Conservation (phyloP, 768 basidiomycete species). For the Tylopilus vinaceipallidus region DNA sequence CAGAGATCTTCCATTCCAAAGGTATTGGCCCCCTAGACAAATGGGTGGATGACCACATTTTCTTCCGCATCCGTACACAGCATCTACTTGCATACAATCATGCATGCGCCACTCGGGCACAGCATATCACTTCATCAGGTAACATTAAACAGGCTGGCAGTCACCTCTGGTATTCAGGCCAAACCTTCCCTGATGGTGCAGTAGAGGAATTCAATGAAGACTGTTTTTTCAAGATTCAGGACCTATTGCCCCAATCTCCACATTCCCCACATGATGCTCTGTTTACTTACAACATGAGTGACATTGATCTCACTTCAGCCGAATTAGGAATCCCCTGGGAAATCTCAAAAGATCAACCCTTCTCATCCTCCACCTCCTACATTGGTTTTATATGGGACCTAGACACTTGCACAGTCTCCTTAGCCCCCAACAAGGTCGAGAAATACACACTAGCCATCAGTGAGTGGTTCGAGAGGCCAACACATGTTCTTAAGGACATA, state of each 20-base stretch:
- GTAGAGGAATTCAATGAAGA: no score
- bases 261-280: background rate
- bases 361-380: background rate
- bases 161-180: no score
- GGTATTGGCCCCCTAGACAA: slow-evolving; percentile 1
- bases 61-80: background rate
- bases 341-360: background rate
- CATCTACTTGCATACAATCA: slow-evolving; percentile 1
- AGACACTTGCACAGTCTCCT: no score
- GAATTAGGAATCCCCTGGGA: background rate
- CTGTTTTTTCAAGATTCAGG: no score
- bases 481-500: no score
- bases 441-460: no score
- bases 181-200: no score
- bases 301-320: background rate
- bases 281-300: background rate
- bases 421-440: no score
- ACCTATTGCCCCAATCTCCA: background rate
- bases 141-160: no score
- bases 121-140: no score
- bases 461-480: no score
- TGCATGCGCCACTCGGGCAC: no score
- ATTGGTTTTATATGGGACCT: slow-evolving; percentile 15
- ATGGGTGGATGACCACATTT: slow-evolving; percentile 10
- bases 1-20: background rate